A percentile compares a stretch with the other conserved stretches of the same genome.
These are phyloP conservation scores for Heterobasidion parviporum DNA, from an alignment of 1,284 basidiomycete genomes.

Conservation along the genomic window DNA sequence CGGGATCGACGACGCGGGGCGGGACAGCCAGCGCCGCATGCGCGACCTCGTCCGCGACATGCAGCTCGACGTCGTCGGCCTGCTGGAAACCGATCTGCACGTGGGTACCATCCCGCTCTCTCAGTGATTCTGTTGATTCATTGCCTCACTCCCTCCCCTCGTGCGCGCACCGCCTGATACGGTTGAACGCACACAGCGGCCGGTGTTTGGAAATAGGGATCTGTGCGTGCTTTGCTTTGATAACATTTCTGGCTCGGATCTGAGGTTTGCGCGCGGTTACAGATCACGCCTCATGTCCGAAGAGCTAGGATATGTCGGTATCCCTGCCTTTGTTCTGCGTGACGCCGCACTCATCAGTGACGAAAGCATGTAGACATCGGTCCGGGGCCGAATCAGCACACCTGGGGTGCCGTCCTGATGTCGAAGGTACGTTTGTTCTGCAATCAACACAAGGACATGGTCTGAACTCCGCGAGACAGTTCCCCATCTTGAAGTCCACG, in stretches of 20 bases:
- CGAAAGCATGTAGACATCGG: conserved; percentile 71
- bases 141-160: too few relatives aligned
- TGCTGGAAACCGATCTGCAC: conserved; percentile 85
- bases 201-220: conserved; percentile 87
- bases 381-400: conserved; percentile 84
- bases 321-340: not conserved
- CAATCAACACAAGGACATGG: not conserved
- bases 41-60: conserved; percentile 73
- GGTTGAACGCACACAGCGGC: conserved; percentile 30
- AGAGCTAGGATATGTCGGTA: conserved; percentile 75
- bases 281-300: conserved; percentile 73
- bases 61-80: conserved; percentile 74
- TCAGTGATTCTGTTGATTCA: not conserved
- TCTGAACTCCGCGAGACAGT: conserved; percentile 32
- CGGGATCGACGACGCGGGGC: conserved; percentile 75
- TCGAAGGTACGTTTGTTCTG: conserved; percentile 52
- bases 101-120: conserved; percentile 23
- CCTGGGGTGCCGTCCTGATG: conserved; percentile 83
- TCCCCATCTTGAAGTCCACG: conserved; percentile 85
- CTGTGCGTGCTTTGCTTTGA: conserved; percentile 38
- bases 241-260: not conserved
- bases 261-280: conserved; percentile 1
- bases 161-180: too few relatives aligned
- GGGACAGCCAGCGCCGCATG: conserved; percentile 79
- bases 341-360: conserved; percentile 5